These are phyloP conservation scores for Mucor indicus DNA, from an alignment of 371 early-diverging fungal genomes.

Conservation along the genomic window DNA sequence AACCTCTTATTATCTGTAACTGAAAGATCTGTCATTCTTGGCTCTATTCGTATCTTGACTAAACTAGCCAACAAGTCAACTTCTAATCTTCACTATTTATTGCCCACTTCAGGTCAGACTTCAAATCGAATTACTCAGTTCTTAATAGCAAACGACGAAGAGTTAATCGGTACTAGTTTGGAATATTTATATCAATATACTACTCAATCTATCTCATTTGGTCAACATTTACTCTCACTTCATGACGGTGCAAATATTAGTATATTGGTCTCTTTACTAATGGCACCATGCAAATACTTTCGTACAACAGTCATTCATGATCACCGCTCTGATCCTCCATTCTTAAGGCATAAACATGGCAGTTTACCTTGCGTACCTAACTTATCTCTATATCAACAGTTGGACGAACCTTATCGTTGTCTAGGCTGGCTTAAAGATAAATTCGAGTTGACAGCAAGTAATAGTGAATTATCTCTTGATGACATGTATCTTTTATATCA, in stretches of 20 bases:
- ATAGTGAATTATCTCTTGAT: slow-evolving; percentile 20
- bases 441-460: slow-evolving; percentile 20
- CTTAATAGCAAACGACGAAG: slow-evolving; percentile 68
- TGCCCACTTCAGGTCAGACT: slow-evolving; percentile 22
- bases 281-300: slow-evolving; percentile 35
- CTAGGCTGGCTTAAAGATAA: slow-evolving; percentile 40
- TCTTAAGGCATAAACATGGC: slow-evolving; percentile 2
- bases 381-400: slow-evolving; percentile 18
- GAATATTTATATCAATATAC: slow-evolving; percentile 75
- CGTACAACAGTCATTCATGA: slow-evolving; percentile 5
- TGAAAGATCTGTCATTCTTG: slow-evolving; percentile 63
- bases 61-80: slow-evolving; percentile 40
- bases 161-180: slow-evolving; percentile 61
- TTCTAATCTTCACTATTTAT: slow-evolving; percentile 49
- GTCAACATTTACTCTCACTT: slow-evolving; percentile 41
- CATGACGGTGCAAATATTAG: slow-evolving; percentile 54
- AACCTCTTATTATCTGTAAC: slow-evolving; percentile 42
- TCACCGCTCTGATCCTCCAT: not conserved
- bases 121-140: slow-evolving; percentile 56
- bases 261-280: slow-evolving; percentile 47
- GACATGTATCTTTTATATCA: slow-evolving; percentile 32
- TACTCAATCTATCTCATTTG: slow-evolving; percentile 46
- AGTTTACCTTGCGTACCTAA: slow-evolving; percentile 25
- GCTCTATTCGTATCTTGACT: slow-evolving; percentile 60
- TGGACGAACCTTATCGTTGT: slow-evolving; percentile 39